phyloP scores from a whole-genome alignment of 179 eudicot species.

The Heliamphora pulchella region DNA sequence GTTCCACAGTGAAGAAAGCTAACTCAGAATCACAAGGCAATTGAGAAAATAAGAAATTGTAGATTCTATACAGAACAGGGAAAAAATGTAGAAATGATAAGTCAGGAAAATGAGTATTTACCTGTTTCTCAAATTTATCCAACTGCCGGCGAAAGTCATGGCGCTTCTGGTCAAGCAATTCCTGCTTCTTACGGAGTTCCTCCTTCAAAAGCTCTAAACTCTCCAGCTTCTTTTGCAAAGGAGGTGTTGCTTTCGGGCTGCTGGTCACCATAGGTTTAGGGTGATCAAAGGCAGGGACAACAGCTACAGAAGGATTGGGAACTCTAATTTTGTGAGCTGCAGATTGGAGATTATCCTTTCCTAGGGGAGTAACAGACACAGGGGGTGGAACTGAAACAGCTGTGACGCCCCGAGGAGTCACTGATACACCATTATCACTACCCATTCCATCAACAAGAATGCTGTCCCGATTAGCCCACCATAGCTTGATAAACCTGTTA shows the following conservation, averaged over 20 bases:
- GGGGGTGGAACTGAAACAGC: slow-evolving; percentile 28
- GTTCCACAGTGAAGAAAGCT: neutral
- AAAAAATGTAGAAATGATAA: neutral
- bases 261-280: slow-evolving; percentile 35
- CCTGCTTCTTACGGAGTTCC: slow-evolving; percentile 88
- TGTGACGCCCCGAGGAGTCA: slow-evolving; percentile 25
- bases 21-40: too few species aligned
- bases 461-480: slow-evolving; percentile 89
- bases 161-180: slow-evolving; percentile 77
- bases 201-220: slow-evolving; percentile 68
- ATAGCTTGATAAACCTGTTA: slow-evolving; percentile 78
- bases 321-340: slow-evolving; percentile 28
- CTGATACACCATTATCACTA: slow-evolving; percentile 27
- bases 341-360: slow-evolving; percentile 40
- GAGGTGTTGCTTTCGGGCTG: slow-evolving; percentile 45
- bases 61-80: neutral
- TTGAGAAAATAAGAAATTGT: neutral
- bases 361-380: slow-evolving; percentile 30
- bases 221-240: slow-evolving; percentile 63
- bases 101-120: slow-evolving; percentile 22
- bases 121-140: slow-evolving; percentile 75
- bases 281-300: slow-evolving; percentile 30
- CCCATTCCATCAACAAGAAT: slow-evolving; percentile 40
- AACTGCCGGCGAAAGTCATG: slow-evolving; percentile 62
- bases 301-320: slow-evolving; percentile 29